Base-by-base conservation (phyloP, 2,329 filamentous ascomycete species). In the Diaporthe velutina region DNA sequence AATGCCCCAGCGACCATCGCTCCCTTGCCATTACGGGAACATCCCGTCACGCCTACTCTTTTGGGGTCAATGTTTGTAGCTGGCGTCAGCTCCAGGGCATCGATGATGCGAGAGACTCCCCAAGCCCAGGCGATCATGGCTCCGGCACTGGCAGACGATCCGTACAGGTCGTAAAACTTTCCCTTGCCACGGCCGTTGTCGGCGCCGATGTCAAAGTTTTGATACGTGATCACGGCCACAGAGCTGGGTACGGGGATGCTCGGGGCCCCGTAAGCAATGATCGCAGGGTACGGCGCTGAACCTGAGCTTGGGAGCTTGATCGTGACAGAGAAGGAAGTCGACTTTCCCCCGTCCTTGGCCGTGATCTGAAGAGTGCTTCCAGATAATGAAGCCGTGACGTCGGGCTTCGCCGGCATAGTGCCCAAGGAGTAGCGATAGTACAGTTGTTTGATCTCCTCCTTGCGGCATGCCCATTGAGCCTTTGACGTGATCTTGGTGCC, bases 1-100 rank as follows among this genome's bases (percentile, higher is more conserved):
- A 89, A 83, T 1, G 87, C 87, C 1, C 86, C 86, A 3, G 86
- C 86, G 6, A 88, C 84, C 25, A 89, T 81, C 15, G 87, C 86
- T 33, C 87, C 87, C 79, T 89, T 89, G 58, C 87, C 87, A 77
- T 88, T 87, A 33, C 87, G 84, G 33, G 86, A 88, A 81, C 87
- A 89, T 19, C 87, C 86, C 15, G 87, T 88, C 4, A 89, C 86
- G 48, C 85, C 87, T 19, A 85, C 77, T 3, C 79, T 78, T 1
- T 76, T 73, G 1, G 82, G 75, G 72, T 85, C 80, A 76, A 88
- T 87, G 50, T 77, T 78, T 15, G 80, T 80, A 17, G 83, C 80
- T 3, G 83, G 84, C 6, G 78, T 80, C 7, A 79, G 77, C 78
- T 87, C 86, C 3, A 89, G 79, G 19, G 84, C 86, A 76, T 89